phyloP scores from a whole-genome alignment of 345 rosid genomes.

The Gossypium turneri region DNA sequence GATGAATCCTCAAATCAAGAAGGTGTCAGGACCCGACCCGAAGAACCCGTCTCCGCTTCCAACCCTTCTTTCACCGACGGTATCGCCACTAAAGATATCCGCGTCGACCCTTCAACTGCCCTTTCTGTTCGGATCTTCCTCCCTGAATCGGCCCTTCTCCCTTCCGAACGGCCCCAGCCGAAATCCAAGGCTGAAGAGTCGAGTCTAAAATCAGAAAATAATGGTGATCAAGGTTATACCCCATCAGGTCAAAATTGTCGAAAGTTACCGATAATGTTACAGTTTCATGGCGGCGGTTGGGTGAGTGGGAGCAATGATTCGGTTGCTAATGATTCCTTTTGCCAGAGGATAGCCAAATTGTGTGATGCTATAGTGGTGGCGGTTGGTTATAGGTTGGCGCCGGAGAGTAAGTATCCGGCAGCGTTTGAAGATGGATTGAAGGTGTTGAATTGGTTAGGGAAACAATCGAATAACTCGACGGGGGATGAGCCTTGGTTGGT shows the following conservation, averaged over 20 bases:
- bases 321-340: slow-evolving; percentile 76
- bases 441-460: slow-evolving; percentile 84
- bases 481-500: slow-evolving; percentile 79
- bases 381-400: slow-evolving; percentile 85
- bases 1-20: slow-evolving; percentile 45
- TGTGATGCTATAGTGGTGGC: slow-evolving; percentile 85
- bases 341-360: slow-evolving; percentile 68
- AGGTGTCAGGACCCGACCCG: slow-evolving; percentile 75
- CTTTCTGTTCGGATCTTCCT: slow-evolving; percentile 83
- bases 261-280: slow-evolving; percentile 71
- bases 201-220: slow-evolving; percentile 38
- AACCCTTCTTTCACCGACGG: slow-evolving; percentile 49
- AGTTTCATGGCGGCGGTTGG: slow-evolving; percentile 97
- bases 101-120: slow-evolving; percentile 76
- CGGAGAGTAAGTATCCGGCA: slow-evolving; percentile 80
- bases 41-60: slow-evolving; percentile 64
- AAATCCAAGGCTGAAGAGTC: slow-evolving; percentile 34
- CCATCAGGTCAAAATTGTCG: slow-evolving; percentile 44
- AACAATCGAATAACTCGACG: slow-evolving; percentile 86
- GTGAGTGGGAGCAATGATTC: slow-evolving; percentile 92
- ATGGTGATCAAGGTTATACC: slow-evolving; percentile 61
- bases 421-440: slow-evolving; percentile 78
- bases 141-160: slow-evolving; percentile 68
- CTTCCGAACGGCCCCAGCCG: slow-evolving; percentile 38
- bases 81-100: slow-evolving; percentile 92